phyloP scores from a whole-genome alignment of 495 filamentous ascomycete species.

The Chaetomium tenue region DNA sequence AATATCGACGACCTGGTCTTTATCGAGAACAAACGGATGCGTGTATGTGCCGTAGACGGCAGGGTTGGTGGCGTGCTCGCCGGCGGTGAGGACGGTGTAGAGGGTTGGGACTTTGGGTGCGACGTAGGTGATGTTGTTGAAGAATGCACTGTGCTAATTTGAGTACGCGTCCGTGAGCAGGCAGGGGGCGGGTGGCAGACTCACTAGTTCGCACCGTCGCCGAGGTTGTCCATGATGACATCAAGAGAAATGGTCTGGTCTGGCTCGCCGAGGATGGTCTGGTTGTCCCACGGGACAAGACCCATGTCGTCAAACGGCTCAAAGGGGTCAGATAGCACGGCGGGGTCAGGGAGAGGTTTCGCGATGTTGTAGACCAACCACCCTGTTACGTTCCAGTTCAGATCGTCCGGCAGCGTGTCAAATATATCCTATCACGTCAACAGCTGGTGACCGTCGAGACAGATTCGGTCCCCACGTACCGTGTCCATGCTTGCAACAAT shows the following conservation, averaged over 20 bases:
- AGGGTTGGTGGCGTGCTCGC: constrained; percentile 59
- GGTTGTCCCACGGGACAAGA: constrained; percentile 64
- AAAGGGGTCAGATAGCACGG: constrained; percentile 37
- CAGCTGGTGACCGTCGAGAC: background rate
- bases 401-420: constrained; percentile 58
- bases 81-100: constrained; percentile 69
- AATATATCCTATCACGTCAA: constrained; percentile 49
- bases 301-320: constrained; percentile 70
- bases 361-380: constrained; percentile 72
- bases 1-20: constrained; percentile 70
- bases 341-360: constrained; percentile 58
- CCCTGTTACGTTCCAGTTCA: constrained; percentile 76
- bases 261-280: constrained; percentile 54
- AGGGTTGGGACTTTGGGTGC: constrained; percentile 74
- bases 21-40: constrained; percentile 64
- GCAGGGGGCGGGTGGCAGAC: background rate
- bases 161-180: background rate
- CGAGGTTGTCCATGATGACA: constrained; percentile 68
- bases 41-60: constrained; percentile 72
- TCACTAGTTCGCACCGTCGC: constrained; percentile 66
- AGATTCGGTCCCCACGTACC: constrained; percentile 35
- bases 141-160: constrained; percentile 58
- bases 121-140: constrained; percentile 77
- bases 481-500: constrained; percentile 63
- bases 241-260: constrained; percentile 62